These are phyloP conservation scores for Priceomyces carsonii DNA, from an alignment of 805 yeast species.

Conservation along the genomic window DNA sequence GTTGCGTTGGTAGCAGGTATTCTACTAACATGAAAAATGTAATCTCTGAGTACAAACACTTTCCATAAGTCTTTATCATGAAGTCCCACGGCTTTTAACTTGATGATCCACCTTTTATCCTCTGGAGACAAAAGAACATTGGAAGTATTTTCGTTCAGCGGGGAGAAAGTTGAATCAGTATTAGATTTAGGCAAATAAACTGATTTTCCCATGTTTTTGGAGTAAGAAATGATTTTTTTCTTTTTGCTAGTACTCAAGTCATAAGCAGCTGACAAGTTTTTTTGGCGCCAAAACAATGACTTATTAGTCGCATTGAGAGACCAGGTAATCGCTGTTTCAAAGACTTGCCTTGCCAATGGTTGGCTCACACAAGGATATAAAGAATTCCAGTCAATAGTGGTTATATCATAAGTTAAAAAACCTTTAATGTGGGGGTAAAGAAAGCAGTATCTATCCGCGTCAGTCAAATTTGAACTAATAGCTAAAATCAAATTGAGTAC, in stretches of 20 bases:
- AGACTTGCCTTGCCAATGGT: conserved; percentile 68
- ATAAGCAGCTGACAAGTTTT: conserved; percentile 16
- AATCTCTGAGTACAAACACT: conserved; percentile 66
- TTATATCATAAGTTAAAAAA: conserved; percentile 74
- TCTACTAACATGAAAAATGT: conserved; percentile 60
- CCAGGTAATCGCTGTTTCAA: conserved; percentile 69
- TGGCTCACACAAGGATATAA: conserved; percentile 66
- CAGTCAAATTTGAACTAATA: conserved; percentile 59
- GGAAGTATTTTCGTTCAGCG: conserved; percentile 4
- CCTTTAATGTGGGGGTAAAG: conserved; percentile 79
- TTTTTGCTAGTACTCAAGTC: conserved; percentile 15
- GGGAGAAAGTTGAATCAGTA: conserved; percentile 5
- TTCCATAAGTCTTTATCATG: conserved; percentile 81
- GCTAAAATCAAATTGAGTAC: conserved; percentile 61
- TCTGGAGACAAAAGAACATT: conserved; percentile 51
- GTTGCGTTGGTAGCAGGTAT: conserved; percentile 4
- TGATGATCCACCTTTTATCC: conserved; percentile 73
- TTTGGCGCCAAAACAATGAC: conserved; percentile 78
- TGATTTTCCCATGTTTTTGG: conserved; percentile 37
- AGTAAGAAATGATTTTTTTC: conserved; percentile 23
- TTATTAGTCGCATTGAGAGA: conserved; percentile 56
- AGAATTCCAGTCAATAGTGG: conserved; percentile 64
- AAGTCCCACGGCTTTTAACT: conserved; percentile 72
- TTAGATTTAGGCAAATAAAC: conserved; percentile 27
- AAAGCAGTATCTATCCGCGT: conserved; percentile 82